Evolutionary conservation across 495 filamentous ascomycete genomes (phyloP).

Genomic region (Xylaria telfairii): DNA sequence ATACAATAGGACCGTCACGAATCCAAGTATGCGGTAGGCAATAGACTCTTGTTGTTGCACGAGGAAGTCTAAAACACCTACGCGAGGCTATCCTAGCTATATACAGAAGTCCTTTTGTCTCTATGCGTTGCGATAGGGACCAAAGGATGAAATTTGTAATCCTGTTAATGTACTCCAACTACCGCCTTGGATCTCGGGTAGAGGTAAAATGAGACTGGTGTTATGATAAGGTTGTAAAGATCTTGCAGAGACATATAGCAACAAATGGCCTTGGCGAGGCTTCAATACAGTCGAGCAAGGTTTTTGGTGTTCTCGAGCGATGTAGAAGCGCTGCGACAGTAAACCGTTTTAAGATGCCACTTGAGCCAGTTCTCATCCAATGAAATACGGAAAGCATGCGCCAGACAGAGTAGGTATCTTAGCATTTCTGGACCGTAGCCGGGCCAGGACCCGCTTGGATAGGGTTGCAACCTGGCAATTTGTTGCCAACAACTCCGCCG

Average conservation of each 20-base stretch:
- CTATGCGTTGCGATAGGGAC: too few species aligned
- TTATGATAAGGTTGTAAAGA: background rate
- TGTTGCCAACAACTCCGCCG: background rate
- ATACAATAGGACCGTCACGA: too few species aligned
- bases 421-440: background rate
- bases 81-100: too few species aligned
- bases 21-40: too few species aligned
- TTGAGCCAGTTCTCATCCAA: background rate
- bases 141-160: too few species aligned
- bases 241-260: background rate
- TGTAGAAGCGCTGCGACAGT: background rate
- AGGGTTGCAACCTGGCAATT: slow-evolving; percentile 1
- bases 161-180: too few species aligned
- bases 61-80: too few species aligned
- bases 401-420: background rate
- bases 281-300: background rate
- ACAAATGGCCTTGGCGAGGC: background rate
- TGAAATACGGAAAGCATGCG: background rate
- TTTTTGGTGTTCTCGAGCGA: background rate
- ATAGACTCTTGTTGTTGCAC: too few species aligned
- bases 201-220: background rate
- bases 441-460: background rate
- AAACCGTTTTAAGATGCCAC: background rate
- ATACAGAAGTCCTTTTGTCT: too few species aligned
- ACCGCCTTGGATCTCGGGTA: background rate